Evolutionary conservation across 2,329 filamentous ascomycete species (phyloP).

Genomic region (Neoarthrinium moseri): DNA sequence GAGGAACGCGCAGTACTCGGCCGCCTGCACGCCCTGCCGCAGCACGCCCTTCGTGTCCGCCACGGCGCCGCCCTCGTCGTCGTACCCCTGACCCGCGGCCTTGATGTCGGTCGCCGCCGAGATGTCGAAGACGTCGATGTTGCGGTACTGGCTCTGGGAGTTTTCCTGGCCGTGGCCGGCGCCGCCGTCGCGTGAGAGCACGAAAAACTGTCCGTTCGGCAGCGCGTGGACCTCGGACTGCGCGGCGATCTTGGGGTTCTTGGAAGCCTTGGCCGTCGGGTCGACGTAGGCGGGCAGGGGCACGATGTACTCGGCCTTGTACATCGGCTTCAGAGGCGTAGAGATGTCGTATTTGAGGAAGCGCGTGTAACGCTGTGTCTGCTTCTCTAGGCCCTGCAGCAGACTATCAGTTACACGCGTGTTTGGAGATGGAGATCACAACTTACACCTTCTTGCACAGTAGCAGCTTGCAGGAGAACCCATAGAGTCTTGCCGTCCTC

Average conservation of each 20-base stretch:
- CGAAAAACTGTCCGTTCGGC: constrained; percentile 61
- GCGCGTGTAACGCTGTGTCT: constrained; percentile 55
- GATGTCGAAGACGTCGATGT: constrained; percentile 69
- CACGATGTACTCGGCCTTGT: constrained; percentile 64
- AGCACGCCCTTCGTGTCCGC: constrained; percentile 47
- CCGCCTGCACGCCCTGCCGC: constrained; percentile 51
- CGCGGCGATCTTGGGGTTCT: constrained; percentile 51
- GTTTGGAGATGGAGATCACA: not conserved
- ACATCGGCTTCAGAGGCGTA: constrained; percentile 36
- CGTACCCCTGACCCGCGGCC: constrained; percentile 35
- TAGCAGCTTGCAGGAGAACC: constrained; percentile 64
- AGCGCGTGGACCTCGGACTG: constrained; percentile 70
- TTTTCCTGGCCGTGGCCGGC: constrained; percentile 56
- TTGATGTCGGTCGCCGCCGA: constrained; percentile 60
- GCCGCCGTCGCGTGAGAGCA: constrained; percentile 62
- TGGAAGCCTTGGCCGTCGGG: constrained; percentile 44
- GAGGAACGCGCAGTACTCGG: constrained; percentile 64
- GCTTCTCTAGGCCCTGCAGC: constrained; percentile 32
- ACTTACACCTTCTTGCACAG: constrained; percentile 59
- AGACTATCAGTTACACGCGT: not conserved
- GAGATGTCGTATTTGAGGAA: constrained; percentile 64
- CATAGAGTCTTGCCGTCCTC: constrained; percentile 63
- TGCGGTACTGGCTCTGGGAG: constrained; percentile 60
- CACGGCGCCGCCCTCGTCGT: constrained; percentile 31
- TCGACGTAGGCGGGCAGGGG: constrained; percentile 59